phyloP scores from a whole-genome alignment of 305 asterid species.

The Solanum hybrid region DNA sequence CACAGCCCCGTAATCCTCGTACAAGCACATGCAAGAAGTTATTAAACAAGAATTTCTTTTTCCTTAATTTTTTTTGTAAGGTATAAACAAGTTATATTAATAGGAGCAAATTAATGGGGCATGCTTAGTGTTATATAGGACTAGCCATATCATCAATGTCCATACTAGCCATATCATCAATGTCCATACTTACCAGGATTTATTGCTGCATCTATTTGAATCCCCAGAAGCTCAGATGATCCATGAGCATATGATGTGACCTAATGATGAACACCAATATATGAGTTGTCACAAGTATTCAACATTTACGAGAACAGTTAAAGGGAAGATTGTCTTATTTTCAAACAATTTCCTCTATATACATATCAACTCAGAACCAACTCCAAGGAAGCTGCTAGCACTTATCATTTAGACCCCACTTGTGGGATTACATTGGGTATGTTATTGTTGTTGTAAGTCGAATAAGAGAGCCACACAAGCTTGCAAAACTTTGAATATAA shows the following conservation, averaged over 20 bases:
- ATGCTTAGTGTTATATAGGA: background rate
- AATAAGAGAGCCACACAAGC: background rate
- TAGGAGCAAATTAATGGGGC: background rate
- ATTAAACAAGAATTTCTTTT: background rate
- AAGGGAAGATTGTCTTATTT: background rate
- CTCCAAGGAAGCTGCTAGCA: background rate
- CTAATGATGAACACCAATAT: constrained; percentile 30
- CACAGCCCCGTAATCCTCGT: background rate
- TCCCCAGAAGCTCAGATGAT: constrained; percentile 88
- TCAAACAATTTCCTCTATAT: background rate
- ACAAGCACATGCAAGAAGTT: background rate
- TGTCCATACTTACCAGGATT: constrained; percentile 63
- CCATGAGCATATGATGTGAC: constrained; percentile 99
- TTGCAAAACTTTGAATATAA: background rate
- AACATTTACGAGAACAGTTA: background rate
- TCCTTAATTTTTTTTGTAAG: background rate
- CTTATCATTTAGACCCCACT: background rate
- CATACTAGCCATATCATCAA: background rate
- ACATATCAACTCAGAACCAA: background rate
- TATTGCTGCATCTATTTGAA: constrained; percentile 99
- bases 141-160: background rate
- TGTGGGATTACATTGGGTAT: background rate
- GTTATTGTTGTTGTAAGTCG: background rate
- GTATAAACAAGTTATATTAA: background rate
- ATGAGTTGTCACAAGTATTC: background rate